phyloP scores from a whole-genome alignment of 148 eudicot species.

The Arctostaphylos glauca region DNA sequence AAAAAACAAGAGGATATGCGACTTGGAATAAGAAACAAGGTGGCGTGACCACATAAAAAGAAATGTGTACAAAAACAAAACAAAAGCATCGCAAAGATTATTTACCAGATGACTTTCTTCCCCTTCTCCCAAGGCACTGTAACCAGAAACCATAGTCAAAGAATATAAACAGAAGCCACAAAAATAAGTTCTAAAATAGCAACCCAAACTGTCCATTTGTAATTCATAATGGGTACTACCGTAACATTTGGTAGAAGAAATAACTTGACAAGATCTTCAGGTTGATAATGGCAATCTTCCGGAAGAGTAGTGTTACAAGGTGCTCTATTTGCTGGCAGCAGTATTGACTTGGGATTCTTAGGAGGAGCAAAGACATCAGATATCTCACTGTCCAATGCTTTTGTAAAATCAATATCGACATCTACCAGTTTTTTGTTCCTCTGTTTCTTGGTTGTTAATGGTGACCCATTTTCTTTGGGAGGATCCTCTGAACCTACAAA shows the following conservation, averaged over 20 bases:
- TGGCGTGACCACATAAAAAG: not conserved
- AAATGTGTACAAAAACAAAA: not conserved
- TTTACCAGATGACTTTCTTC: constrained; percentile 59
- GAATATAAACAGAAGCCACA: not conserved
- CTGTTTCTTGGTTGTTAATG: constrained; percentile 41
- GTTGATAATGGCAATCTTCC: constrained; percentile 97
- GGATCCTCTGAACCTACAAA: constrained; percentile 42
- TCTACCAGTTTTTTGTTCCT: constrained; percentile 59
- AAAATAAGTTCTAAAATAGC: not conserved
- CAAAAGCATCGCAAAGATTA: not conserved
- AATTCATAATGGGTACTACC: constrained; percentile 38
- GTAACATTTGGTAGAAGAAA: constrained; percentile 80
- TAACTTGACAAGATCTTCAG: constrained; percentile 90
- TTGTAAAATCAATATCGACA: constrained; percentile 65
- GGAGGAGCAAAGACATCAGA: constrained; percentile 74
- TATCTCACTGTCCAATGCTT: constrained; percentile 49
- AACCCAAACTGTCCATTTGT: not conserved
- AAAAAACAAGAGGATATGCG: not conserved
- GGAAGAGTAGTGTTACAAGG: constrained; percentile 78
- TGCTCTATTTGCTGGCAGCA: constrained; percentile 67
- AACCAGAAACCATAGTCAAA: constrained; percentile 33
- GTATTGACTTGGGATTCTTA: constrained; percentile 77
- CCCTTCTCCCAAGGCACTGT: constrained; percentile 90
- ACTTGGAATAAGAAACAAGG: not conserved
- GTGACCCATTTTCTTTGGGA: constrained; percentile 42